Evolutionary conservation across 176 grass and related monocot species (phyloP).

Genomic region (Eleusine indica): DNA sequence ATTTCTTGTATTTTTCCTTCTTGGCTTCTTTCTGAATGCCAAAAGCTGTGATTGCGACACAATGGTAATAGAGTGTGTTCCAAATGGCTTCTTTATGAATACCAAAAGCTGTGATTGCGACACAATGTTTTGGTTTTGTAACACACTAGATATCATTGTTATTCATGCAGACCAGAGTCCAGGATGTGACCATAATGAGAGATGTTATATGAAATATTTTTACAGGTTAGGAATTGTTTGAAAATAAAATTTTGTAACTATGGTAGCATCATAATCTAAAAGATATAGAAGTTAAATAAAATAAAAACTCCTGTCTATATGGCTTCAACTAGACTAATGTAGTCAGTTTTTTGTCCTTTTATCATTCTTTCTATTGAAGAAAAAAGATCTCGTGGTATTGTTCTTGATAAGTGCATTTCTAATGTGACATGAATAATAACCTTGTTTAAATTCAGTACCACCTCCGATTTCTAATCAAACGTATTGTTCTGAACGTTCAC

Average conservation of each 20-base stretch:
- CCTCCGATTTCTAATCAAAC: no score
- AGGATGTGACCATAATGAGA: not conserved
- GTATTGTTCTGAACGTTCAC: not conserved
- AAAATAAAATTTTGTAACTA: not conserved
- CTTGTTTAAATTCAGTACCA: not conserved
- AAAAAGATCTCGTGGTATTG: not conserved
- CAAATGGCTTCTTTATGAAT: not conserved
- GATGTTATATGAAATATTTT: not conserved
- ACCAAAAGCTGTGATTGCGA: not conserved
- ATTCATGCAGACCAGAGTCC: not conserved
- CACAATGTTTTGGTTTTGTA: not conserved
- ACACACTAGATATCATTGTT: constrained; percentile 4
- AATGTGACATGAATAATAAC: not conserved
- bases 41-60: not conserved
- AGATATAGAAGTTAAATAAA: no score
- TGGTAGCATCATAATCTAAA: no score
- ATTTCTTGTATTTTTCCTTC: constrained; percentile 22
- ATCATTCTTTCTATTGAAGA: not conserved
- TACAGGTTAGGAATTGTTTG: not conserved
- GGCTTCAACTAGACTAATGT: not conserved
- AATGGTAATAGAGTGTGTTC: not conserved
- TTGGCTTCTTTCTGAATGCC: not conserved
- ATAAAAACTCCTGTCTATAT: no score
- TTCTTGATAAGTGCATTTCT: not conserved
- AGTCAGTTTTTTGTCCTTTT: not conserved